Evolutionary conservation across 306 rosid genomes (phyloP), one percentile per base, ranked within the genome.

Genomic region (Cyclanthera cordifolia): DNA sequence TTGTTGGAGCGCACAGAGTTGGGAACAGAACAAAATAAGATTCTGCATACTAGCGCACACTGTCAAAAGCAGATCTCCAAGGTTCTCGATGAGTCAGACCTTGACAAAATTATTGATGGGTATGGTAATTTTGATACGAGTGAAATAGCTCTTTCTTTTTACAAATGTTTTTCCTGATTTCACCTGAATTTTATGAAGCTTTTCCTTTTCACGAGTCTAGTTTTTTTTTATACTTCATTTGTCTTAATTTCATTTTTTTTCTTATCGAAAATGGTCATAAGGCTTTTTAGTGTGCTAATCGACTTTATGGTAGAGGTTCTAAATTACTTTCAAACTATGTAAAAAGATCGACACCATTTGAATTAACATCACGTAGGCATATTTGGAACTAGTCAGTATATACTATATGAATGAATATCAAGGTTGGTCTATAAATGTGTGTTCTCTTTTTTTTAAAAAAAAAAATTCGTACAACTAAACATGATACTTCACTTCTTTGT

Each of bases 31-130:
- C 96, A 93, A 61, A 85, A 76, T 57, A 85, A 78, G 79, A 78
- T 93, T 69, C 76, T 90, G 72, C 87, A 43, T 67, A 83, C 94
- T 39, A 82, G 91, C 66, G 74, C 80, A 61, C 95, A 79, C 74
- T 87, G 96, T 80, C 95, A 86, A 83, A 82, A 58, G 68, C 98
- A 93, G 85, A 92, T 93, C 68, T 86, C 85, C 86, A 93, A 87
- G 81, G 73, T 93, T 73, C 88, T 93, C 9, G 96, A 90, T 0
- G 99, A 93, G 82, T 84, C 95, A 0, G 96, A 93, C 77, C 90
- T 93, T 73, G 96, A 90, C 77, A 79, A 75, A 83, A 87, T 93
- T 80, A 76, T 90, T 28, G 96, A 90, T 13, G 94, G 96, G 99
- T 93, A 87, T 73, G 87, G 8, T 39, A 17, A 11, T 61, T 61